Evolutionary conservation across 2,329 filamentous ascomycete species (phyloP).

Genomic region (Beauveria asiatica): DNA sequence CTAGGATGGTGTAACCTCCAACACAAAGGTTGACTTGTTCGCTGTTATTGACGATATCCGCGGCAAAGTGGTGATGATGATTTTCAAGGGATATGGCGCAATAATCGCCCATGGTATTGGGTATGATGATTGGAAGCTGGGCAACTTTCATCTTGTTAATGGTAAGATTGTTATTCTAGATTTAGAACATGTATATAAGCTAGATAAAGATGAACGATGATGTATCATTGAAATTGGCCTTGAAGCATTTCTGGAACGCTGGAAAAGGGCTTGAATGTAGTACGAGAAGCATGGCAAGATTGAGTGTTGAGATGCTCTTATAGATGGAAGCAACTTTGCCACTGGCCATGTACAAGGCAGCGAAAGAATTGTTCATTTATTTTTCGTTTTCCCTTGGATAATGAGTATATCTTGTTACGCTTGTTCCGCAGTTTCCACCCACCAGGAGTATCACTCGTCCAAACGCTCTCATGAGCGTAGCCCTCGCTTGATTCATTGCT

Average conservation of each 20-base stretch:
- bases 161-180: conserved; percentile 12
- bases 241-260: not conserved
- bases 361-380: no score
- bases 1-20: no score
- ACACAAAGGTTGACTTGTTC: no score
- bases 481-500: no score
- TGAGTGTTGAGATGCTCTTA: not conserved
- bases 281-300: not conserved
- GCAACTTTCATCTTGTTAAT: conserved; percentile 12
- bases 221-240: not conserved
- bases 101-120: conserved; percentile 6
- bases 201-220: not conserved
- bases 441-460: no score
- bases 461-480: no score
- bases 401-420: no score
- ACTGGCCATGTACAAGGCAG: no score
- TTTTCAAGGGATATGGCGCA: not conserved
- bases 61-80: not conserved
- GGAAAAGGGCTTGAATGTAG: not conserved
- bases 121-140: conserved; percentile 12
- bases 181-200: not conserved
- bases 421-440: no score
- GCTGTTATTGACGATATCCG: no score
- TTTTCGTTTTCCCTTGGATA: no score
- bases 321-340: no score